Evolutionary conservation across 169 alveolate species (phyloP).

Genomic region (Theileria annulata): DNA sequence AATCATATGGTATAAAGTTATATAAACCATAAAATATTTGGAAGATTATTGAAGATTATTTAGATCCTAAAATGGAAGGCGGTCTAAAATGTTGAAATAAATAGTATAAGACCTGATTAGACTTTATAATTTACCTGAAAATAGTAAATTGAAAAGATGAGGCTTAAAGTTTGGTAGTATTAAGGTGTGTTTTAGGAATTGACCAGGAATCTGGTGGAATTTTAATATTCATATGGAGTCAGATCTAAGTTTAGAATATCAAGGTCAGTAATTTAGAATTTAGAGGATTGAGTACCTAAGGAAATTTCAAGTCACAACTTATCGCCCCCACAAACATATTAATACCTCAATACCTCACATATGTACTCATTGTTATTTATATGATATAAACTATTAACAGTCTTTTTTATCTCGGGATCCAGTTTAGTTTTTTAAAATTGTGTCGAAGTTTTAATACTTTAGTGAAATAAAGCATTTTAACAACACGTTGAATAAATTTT

Average conservation of each 20-base stretch:
- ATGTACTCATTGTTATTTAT: not conserved
- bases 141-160: not conserved
- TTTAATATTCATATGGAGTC: not conserved
- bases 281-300: not conserved
- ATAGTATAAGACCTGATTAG: not conserved
- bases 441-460: not conserved
- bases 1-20: not conserved
- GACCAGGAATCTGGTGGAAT: not conserved
- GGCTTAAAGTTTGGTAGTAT: not conserved
- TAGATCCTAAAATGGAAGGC: slow-evolving; percentile 3
- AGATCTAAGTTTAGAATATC: not conserved
- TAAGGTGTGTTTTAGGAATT: not conserved
- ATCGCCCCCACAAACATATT: slow-evolving; percentile 9
- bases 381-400: not conserved
- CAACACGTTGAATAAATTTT: not conserved
- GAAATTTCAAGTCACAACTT: not conserved
- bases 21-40: not conserved
- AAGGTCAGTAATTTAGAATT: not conserved
- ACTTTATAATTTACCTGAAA: not conserved
- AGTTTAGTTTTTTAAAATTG: not conserved
- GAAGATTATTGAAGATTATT: not conserved
- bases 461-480: not conserved
- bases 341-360: slow-evolving; percentile 13
- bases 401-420: not conserved
- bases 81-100: not conserved